phyloP scores from a whole-genome alignment of 352 stramenopile species.

The Phytophthora ramorum region DNA sequence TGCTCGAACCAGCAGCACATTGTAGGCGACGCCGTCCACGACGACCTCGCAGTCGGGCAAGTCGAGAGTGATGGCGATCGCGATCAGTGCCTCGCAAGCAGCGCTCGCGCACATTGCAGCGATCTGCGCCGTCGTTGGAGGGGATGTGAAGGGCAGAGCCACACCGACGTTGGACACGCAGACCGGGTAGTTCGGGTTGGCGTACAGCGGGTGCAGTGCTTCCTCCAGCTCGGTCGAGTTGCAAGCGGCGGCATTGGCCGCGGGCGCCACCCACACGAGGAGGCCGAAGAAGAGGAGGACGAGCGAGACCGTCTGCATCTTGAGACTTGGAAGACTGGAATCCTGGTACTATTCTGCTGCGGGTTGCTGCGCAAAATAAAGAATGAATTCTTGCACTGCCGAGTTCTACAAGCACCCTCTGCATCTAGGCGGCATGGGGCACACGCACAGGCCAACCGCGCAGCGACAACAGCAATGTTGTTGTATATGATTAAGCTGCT shows the following conservation, averaged over 20 bases:
- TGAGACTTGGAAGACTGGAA: background rate
- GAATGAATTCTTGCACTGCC: slow-evolving; percentile 1
- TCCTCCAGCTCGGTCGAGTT: slow-evolving; percentile 22
- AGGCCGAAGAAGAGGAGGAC: slow-evolving; percentile 32
- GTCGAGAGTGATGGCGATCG: slow-evolving; percentile 7
- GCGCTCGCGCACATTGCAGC: slow-evolving; percentile 23
- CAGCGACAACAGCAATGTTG: background rate
- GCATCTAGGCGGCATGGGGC: background rate
- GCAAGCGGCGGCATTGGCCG: slow-evolving; percentile 18
- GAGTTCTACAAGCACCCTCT: background rate
- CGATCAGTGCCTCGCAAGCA: slow-evolving; percentile 19
- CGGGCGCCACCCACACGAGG: slow-evolving; percentile 6
- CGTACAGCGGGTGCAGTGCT: slow-evolving; percentile 9
- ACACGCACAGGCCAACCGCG: no score
- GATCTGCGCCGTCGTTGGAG: slow-evolving; percentile 14
- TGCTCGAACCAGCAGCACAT: slow-evolving; percentile 19
- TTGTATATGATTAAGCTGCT: no score
- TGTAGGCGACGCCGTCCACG: slow-evolving; percentile 23
- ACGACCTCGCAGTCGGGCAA: slow-evolving; percentile 26
- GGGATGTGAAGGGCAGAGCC: slow-evolving; percentile 16
- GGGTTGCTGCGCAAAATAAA: slow-evolving; percentile 5
- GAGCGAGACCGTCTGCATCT: slow-evolving; percentile 37
- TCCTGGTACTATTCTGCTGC: background rate
- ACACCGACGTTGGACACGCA: slow-evolving; percentile 13
- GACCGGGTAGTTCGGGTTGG: slow-evolving; percentile 7